phyloP scores from a whole-genome alignment of 2,329 filamentous ascomycete genomes.

The Byssothecium circinans region DNA sequence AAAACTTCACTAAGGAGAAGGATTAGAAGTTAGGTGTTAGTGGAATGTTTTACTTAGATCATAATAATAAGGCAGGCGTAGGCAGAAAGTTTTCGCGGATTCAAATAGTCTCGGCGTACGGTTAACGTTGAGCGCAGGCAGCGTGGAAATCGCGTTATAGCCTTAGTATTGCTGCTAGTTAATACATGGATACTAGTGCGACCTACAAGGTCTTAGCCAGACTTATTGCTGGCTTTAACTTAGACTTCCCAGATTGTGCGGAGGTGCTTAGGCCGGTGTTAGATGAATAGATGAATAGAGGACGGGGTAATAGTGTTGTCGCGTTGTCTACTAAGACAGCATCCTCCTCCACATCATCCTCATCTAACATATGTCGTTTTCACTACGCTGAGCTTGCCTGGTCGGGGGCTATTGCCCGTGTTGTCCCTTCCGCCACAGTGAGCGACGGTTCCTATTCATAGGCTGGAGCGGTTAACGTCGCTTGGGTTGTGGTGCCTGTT shows the following conservation, averaged over 20 bases:
- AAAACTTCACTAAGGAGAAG: constrained; percentile 5
- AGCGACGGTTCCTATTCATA: constrained; percentile 10
- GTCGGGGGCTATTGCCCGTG: constrained; percentile 2
- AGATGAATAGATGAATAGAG: constrained; percentile 4
- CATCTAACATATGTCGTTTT: constrained; percentile 8
- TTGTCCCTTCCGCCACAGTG: constrained; percentile 6
- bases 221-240: constrained; percentile 6
- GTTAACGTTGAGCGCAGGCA: neutral
- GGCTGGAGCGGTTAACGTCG: constrained; percentile 5
- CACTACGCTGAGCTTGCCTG: constrained; percentile 8
- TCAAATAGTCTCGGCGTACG: constrained; percentile 1
- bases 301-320: constrained; percentile 2
- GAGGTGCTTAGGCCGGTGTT: constrained; percentile 3
- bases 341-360: constrained; percentile 9
- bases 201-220: constrained; percentile 8
- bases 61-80: constrained; percentile 3
- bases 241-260: constrained; percentile 3
- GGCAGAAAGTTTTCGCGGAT: neutral
- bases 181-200: constrained; percentile 8
- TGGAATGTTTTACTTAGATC: constrained; percentile 5
- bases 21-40: constrained; percentile 4
- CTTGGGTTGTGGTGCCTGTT: constrained; percentile 7
- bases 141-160: constrained; percentile 3
- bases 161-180: constrained; percentile 4
- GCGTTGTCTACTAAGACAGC: constrained; percentile 6